phyloP scores from a whole-genome alignment of 2,329 filamentous ascomycete genomes.

The Pseudogymnoascus sp. region DNA sequence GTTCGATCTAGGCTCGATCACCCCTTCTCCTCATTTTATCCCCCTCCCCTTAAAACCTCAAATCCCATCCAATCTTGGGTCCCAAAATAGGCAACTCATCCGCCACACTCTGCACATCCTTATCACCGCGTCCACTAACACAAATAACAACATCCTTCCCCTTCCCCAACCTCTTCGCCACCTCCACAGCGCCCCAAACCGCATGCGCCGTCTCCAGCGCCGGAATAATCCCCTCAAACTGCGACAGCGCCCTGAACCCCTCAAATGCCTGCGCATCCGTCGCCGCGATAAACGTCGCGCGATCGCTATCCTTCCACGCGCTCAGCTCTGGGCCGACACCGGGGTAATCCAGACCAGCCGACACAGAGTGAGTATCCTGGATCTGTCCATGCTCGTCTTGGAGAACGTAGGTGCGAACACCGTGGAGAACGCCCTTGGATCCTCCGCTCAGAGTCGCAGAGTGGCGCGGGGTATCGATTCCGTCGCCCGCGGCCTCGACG shows the following conservation, averaged over 20 bases:
- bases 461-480: constrained; percentile 77
- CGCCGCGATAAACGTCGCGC: constrained; percentile 83
- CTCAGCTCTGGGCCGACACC: constrained; percentile 91
- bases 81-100: constrained; percentile 86
- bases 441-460: constrained; percentile 83
- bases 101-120: constrained; percentile 97
- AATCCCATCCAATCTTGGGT: constrained; percentile 74
- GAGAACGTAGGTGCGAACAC: constrained; percentile 90
- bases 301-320: constrained; percentile 82
- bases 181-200: constrained; percentile 78
- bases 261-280: constrained; percentile 86
- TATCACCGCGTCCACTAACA: constrained; percentile 87
- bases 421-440: constrained; percentile 87
- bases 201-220: constrained; percentile 92
- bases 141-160: constrained; percentile 90
- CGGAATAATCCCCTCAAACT: constrained; percentile 94
- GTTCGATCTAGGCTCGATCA: not conserved
- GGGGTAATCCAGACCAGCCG: constrained; percentile 92
- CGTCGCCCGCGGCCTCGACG: constrained; percentile 92
- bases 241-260: constrained; percentile 76
- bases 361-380: constrained; percentile 89
- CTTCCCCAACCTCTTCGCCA: constrained; percentile 88
- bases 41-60: constrained; percentile 46
- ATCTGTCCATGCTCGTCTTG: constrained; percentile 93
- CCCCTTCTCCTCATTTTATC: not conserved